Percentiles rank a stretch among this genome's conserved stretches.
Conservation (phyloP, 1,139 yeast genomes). For the Saccharomyces hybrid region DNA sequence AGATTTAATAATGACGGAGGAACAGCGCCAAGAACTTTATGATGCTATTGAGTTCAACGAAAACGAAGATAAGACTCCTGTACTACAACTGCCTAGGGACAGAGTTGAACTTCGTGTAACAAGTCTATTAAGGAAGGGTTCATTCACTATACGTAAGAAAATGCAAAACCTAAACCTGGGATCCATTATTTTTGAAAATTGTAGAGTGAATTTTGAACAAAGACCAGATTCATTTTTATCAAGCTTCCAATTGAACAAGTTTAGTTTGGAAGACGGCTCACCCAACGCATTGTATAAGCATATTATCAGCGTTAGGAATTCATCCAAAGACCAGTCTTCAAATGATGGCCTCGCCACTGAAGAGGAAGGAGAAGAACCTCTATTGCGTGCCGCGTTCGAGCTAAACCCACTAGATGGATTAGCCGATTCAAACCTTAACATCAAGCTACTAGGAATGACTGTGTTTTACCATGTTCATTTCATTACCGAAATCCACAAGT, state of each 20-base stretch:
- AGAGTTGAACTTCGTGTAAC: constrained; percentile 58
- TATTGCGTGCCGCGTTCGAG: constrained; percentile 78
- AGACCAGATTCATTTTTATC: constrained; percentile 73
- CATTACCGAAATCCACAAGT: constrained; percentile 62
- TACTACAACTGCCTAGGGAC: constrained; percentile 67
- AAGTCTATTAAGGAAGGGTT: constrained; percentile 69
- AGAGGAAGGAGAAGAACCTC: constrained; percentile 39
- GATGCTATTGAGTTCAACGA: constrained; percentile 94
- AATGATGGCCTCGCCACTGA: constrained; percentile 8
- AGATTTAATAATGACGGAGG: constrained; percentile 47
- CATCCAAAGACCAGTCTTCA: not conserved
- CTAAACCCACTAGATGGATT: constrained; percentile 74
- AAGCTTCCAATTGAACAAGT: constrained; percentile 68
- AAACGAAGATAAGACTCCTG: constrained; percentile 42
- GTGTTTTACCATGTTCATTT: constrained; percentile 80
- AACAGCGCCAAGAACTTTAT: constrained; percentile 73
- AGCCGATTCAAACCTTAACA: constrained; percentile 71
- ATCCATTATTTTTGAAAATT: constrained; percentile 75
- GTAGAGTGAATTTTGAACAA: constrained; percentile 64
- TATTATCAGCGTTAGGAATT: constrained; percentile 69
- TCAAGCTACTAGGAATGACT: constrained; percentile 79
- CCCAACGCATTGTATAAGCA: constrained; percentile 67
- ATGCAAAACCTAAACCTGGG: constrained; percentile 48
- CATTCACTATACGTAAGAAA: constrained; percentile 49
- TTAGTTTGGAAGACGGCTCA: constrained; percentile 83